phyloP scores from a whole-genome alignment of 768 basidiomycete genomes.

The Lenzites betulinus region DNA sequence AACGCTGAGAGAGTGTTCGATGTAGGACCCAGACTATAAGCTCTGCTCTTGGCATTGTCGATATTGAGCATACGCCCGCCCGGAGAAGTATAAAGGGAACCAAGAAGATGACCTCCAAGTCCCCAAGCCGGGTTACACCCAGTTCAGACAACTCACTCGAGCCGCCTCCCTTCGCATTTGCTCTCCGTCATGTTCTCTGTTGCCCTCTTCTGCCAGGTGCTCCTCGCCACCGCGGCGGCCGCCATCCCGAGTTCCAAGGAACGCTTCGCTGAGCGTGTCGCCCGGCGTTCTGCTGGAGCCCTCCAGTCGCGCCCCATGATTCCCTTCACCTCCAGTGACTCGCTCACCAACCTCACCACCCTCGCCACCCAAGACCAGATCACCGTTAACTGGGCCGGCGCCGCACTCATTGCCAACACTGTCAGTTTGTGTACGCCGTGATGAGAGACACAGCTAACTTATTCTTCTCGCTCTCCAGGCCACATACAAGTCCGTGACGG shows the following conservation, averaged over 20 bases:
- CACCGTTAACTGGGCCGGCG: slow-evolving; percentile 41
- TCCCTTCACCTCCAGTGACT: neutral
- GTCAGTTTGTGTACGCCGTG: slow-evolving; percentile 13
- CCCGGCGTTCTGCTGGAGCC: slow-evolving; percentile 23
- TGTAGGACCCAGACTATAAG: neutral
- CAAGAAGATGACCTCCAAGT: neutral
- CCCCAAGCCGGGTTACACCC: slow-evolving; percentile 10
- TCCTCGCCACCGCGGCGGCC: slow-evolving; percentile 28
- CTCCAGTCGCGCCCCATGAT: slow-evolving; percentile 17
- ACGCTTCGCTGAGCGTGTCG: slow-evolving; percentile 25
- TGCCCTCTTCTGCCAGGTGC: slow-evolving; percentile 26
- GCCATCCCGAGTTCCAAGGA: slow-evolving; percentile 24
- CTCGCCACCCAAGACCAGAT: too few relatives aligned
- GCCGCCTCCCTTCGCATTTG: slow-evolving; percentile 9
- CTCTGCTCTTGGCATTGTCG: neutral
- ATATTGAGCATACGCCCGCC: neutral
- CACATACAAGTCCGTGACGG: slow-evolving; percentile 40
- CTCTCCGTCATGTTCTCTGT: slow-evolving; percentile 21
- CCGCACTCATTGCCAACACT: slow-evolving; percentile 31
- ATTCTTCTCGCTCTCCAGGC: slow-evolving; percentile 18
- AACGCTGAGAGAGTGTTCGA: neutral
- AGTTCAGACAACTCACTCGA: slow-evolving; percentile 12
- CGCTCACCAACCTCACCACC: slow-evolving; percentile 24
- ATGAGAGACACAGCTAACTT: neutral
- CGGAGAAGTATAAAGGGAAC: neutral